phyloP scores from a whole-genome alignment of 345 rosid genomes.

The Orychophragmus violaceus region DNA sequence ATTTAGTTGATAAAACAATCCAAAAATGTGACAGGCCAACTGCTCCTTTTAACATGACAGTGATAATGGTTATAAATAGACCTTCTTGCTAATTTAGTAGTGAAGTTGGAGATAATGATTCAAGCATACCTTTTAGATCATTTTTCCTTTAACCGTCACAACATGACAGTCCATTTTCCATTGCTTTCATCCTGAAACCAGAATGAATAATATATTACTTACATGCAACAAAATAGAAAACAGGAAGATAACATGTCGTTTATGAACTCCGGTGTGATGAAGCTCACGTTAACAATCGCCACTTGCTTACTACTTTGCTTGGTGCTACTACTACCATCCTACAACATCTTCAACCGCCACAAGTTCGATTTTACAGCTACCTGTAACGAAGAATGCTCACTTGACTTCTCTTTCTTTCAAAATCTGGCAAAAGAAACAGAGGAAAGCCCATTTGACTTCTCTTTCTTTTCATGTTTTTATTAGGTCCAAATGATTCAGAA shows the following conservation, averaged over 20 bases:
- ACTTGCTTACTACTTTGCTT: slow-evolving; percentile 17
- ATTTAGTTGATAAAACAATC: too few species aligned
- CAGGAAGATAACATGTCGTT: neutral
- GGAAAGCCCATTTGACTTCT: neutral
- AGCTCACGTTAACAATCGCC: slow-evolving; percentile 8
- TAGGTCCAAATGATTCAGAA: slow-evolving; percentile 27
- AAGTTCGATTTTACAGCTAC: neutral
- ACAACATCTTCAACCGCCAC: neutral
- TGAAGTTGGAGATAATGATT: neutral
- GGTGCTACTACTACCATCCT: neutral
- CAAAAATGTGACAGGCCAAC: too few species aligned
- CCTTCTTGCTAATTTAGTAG: neutral
- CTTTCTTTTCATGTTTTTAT: neutral
- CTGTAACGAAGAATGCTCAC: neutral
- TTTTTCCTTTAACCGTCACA: neutral
- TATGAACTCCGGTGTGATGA: slow-evolving; percentile 4
- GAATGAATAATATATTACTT: neutral
- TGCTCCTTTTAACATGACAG: neutral
- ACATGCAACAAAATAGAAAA: neutral
- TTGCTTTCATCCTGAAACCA: neutral
- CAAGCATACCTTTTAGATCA: neutral
- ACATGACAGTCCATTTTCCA: neutral
- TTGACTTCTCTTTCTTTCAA: too few species aligned
- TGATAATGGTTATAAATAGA: neutral
- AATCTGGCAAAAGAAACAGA: too few species aligned